Conservation (phyloP, 1,139 yeast species). For the Citeromyces hawaiiensis region DNA sequence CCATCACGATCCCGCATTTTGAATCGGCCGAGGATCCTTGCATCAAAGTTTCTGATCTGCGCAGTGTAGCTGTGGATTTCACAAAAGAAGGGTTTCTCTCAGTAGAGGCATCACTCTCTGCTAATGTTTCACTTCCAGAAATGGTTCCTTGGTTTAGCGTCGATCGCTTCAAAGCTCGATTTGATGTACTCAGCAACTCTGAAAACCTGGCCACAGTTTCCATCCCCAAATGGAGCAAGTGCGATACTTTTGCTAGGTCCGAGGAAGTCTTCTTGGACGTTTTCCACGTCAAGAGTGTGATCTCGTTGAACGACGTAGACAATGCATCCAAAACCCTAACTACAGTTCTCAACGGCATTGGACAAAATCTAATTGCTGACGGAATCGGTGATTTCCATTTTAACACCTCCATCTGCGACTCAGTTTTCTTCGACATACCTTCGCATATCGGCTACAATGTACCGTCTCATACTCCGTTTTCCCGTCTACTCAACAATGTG, state of each 20-base stretch:
- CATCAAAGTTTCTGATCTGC: background rate
- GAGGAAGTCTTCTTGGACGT: background rate
- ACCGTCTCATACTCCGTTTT: conserved; percentile 6
- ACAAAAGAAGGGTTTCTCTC: background rate
- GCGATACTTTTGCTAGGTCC: background rate
- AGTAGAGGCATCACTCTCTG: background rate
- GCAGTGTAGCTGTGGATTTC: background rate
- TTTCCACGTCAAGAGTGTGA: background rate
- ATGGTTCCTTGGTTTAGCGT: background rate
- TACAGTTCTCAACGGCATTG: background rate
- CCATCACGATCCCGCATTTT: background rate
- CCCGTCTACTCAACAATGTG: conserved; percentile 10
- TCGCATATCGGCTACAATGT: conserved; percentile 8
- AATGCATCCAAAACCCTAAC: conserved; percentile 2
- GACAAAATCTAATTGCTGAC: background rate
- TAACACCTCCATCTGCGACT: conserved; percentile 14
- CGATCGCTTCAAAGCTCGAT: background rate
- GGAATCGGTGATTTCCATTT: conserved; percentile 5
- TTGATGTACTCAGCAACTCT: background rate
- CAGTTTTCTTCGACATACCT: conserved; percentile 13
- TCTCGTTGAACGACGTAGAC: conserved; percentile 5
- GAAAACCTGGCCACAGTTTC: background rate
- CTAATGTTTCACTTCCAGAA: background rate
- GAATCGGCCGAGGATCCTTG: background rate
- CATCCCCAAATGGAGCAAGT: conserved; percentile 1